Base-by-base conservation (phyloP, 2,329 filamentous ascomycete genomes). In the Ophiocordyceps camponoti-floridani region DNA sequence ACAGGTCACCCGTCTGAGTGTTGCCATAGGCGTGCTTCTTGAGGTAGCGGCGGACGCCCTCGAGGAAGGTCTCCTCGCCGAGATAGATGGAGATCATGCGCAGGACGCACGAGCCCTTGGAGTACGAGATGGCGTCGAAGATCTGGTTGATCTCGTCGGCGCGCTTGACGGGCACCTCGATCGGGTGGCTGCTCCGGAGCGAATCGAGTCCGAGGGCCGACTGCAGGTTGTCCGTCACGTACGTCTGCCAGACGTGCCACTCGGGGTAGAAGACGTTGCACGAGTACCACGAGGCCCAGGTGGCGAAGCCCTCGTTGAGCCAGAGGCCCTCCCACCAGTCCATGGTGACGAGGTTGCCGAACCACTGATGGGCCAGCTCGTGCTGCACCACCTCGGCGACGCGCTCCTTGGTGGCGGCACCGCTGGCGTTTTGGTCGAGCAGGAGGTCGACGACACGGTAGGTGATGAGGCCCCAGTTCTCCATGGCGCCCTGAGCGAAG, bases 131-230 rank as follows among this genome's bases (percentile, higher is more conserved):
- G 49, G 87, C 85, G 59, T 96, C 89, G 54, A 96, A 96, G 53
- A 96, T 96, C 66, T 96, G 88, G 65, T 94, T 94, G 61, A 96
- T 88, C 63, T 96, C 87, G 53, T 94, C 87, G 27, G 88, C 88
- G 47, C 84, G 81, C 72, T 94, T 94, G 50, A 96, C 87, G 1
- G 89, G 89, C 1, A 95, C 88, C 62, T 96, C 89, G 47, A 96
- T 94, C 6, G 89, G 89, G 61, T 96, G 89, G 56, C 86, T 94
- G 74, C 87, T 95, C 53, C 89, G 79, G 44, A 96, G 68, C 4
- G 88, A 93, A 61, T 96, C 89, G 6, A 96, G 74, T 19, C 81
- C 80, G 35, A 96, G 71, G 2, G 89, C 89, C 50, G 84, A 81
- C 59, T 94, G 86, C 46, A 96, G 73, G 56, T 85, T 94, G 57